phyloP scores from a whole-genome alignment of 1,284 basidiomycete species.

The Singerocomus inundabilis region DNA sequence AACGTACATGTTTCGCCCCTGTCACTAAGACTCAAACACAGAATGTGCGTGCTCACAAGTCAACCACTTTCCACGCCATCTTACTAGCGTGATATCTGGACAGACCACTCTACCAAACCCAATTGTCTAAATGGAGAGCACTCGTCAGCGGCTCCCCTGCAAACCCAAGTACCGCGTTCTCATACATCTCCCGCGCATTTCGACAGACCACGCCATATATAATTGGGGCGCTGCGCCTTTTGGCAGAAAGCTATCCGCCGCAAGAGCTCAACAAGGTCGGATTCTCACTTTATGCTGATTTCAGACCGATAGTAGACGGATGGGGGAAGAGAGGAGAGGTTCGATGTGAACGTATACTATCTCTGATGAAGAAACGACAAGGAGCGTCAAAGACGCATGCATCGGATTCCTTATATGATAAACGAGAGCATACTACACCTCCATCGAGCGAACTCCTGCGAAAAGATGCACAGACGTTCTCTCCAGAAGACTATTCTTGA shows the following conservation, averaged over 20 bases:
- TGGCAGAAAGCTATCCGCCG: constrained; percentile 67
- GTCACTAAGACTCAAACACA: constrained; percentile 23
- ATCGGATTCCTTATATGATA: neutral
- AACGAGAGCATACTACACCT: neutral
- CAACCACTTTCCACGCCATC: neutral
- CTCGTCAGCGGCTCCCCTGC: constrained; percentile 73
- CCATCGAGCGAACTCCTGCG: neutral
- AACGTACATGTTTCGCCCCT: neutral
- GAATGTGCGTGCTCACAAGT: constrained; percentile 47
- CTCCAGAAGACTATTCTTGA: constrained; percentile 52
- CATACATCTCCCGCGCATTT: constrained; percentile 80
- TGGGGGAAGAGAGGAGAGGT: constrained; percentile 78
- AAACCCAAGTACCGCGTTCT: constrained; percentile 70
- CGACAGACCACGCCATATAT: constrained; percentile 73
- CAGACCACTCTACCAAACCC: constrained; percentile 81
- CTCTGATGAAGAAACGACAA: constrained; percentile 42
- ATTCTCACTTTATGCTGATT: constrained; percentile 73
- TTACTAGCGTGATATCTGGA: constrained; percentile 2
- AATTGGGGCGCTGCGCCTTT: constrained; percentile 77
- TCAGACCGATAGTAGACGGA: constrained; percentile 66
- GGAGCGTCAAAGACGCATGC: neutral
- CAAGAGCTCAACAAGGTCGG: constrained; percentile 69
- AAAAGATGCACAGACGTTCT: constrained; percentile 39
- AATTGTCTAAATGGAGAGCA: constrained; percentile 75
- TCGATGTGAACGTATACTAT: constrained; percentile 59